These are phyloP conservation scores for Debaryomycetaceae sp. DNA, from an alignment of 1,139 yeast species.

Conservation along the genomic window DNA sequence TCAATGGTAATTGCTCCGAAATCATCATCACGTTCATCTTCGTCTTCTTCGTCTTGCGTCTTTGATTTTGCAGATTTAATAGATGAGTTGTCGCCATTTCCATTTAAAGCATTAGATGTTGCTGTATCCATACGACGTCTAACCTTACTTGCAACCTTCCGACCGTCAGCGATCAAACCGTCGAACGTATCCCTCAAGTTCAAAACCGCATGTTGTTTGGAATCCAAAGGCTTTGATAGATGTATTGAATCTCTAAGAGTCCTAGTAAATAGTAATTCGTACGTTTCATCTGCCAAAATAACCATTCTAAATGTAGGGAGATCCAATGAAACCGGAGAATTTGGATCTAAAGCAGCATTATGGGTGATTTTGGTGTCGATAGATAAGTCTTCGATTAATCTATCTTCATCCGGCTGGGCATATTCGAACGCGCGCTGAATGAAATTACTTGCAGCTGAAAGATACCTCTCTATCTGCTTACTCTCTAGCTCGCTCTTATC, in stretches of 20 bases:
- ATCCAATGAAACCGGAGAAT: constrained; percentile 69
- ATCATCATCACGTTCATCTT: constrained; percentile 48
- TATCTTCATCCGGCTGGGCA: constrained; percentile 64
- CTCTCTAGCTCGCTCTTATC: constrained; percentile 62
- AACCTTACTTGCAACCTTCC: constrained; percentile 84
- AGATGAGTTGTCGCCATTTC: constrained; percentile 23
- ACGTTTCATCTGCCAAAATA: constrained; percentile 86
- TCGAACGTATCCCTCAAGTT: constrained; percentile 86
- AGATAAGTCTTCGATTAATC: constrained; percentile 36
- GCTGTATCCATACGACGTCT: constrained; percentile 80
- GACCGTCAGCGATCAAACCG: constrained; percentile 87
- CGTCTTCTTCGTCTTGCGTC: constrained; percentile 26
- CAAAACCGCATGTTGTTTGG: constrained; percentile 47
- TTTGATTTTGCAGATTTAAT: constrained; percentile 14
- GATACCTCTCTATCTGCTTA: constrained; percentile 75
- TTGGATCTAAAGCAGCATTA: constrained; percentile 80
- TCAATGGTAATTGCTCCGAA: constrained; percentile 45
- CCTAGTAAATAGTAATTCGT: constrained; percentile 74
- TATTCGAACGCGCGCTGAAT: constrained; percentile 88
- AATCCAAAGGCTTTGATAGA: constrained; percentile 52
- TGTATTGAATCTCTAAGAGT: constrained; percentile 68
- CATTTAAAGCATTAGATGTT: constrained; percentile 24
- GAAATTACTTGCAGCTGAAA: constrained; percentile 83
- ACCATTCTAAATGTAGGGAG: constrained; percentile 95
- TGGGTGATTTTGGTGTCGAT: constrained; percentile 42